These are phyloP conservation scores for Podila minutissima DNA, from an alignment of 192 early-diverging fungal genomes.

Conservation along the genomic window DNA sequence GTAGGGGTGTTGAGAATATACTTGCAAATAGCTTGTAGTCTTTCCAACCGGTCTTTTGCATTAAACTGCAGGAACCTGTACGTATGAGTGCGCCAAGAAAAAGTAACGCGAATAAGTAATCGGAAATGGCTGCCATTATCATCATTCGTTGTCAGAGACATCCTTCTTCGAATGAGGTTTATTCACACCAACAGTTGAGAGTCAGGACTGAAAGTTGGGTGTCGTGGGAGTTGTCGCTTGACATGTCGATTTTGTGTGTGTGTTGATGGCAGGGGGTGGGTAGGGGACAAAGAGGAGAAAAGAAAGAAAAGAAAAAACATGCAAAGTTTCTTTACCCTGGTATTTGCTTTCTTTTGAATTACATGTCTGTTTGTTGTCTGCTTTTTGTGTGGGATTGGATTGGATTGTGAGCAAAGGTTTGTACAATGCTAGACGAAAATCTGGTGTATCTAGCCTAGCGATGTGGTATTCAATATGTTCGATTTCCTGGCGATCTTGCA, in stretches of 20 bases:
- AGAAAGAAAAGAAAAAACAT: slow-evolving; percentile 3
- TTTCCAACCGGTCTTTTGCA: background rate
- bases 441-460: no score
- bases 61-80: background rate
- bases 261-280: slow-evolving; percentile 4
- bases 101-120: no score
- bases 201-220: slow-evolving; percentile 48
- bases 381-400: no score
- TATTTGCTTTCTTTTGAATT: no score
- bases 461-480: no score
- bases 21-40: background rate
- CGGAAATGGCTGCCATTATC: no score
- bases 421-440: no score
- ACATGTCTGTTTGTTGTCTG: no score
- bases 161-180: background rate
- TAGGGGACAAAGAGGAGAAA: background rate
- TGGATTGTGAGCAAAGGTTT: no score
- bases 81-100: no score
- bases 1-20: background rate
- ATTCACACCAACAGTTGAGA: slow-evolving; percentile 57
- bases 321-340: no score
- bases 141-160: background rate
- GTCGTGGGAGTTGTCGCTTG: background rate
- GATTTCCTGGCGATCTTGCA: no score
- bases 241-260: background rate